Percentiles rank a stretch among this genome's conserved stretches.
Evolutionary conservation across 768 basidiomycete genomes (phyloP).

Genomic region (Suillus tomentosus): DNA sequence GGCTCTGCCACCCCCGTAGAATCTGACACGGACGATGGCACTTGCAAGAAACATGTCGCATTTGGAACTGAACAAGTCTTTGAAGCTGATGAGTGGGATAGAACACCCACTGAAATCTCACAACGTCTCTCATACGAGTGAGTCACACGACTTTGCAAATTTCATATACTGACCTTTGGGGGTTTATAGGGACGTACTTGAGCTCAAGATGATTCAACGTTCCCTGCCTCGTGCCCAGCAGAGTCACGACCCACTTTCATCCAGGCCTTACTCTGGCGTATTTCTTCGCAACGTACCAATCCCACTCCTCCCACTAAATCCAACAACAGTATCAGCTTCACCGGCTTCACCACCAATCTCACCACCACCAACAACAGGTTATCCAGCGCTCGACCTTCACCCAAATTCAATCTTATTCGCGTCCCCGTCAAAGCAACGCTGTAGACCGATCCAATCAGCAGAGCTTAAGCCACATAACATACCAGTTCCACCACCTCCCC

Average conservation of each 20-base stretch:
- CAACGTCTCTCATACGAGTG: constrained; percentile 66
- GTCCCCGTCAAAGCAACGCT: background rate
- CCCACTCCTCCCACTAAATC: constrained; percentile 57
- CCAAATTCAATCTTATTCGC: constrained; percentile 6
- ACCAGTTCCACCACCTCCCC: constrained; percentile 17
- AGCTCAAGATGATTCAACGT: constrained; percentile 69
- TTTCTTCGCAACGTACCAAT: constrained; percentile 61
- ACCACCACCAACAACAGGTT: background rate
- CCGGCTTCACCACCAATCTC: background rate
- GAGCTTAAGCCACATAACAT: constrained; percentile 16
- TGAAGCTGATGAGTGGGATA: constrained; percentile 78
- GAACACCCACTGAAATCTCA: constrained; percentile 68
- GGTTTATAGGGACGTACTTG: constrained; percentile 33
- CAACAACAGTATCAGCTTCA: constrained; percentile 16
- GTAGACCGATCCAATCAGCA: background rate
- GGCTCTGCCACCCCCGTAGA: constrained; percentile 11
- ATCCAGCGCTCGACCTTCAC: constrained; percentile 2
- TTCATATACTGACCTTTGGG: background rate
- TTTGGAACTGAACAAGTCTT: constrained; percentile 65
- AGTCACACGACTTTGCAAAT: constrained; percentile 33
- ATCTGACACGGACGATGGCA: constrained; percentile 1
- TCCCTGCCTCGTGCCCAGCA: constrained; percentile 62
- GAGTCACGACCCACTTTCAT: constrained; percentile 44
- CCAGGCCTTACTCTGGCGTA: constrained; percentile 41
- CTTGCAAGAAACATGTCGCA: constrained; percentile 54